Evolutionary conservation across 1,139 yeast species (phyloP), one percentile per base, ranked within the genome.

Genomic region (Taphrina wiesneri): DNA sequence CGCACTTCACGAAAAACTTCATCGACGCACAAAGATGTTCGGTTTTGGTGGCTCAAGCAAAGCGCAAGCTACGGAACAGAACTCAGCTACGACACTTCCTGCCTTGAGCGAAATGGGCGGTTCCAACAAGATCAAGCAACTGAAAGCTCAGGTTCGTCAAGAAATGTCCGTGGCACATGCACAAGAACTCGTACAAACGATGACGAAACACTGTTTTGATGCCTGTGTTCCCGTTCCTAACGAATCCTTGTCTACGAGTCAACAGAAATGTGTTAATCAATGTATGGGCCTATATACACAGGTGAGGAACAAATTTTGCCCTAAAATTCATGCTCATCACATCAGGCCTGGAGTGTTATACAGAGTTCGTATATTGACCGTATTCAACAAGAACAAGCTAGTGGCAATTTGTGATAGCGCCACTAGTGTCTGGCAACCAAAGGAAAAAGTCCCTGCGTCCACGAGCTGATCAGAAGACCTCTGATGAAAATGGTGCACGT

Each of bases 181-280:
- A 6, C 63, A 59, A 28, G 63, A 59, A 19, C 49, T 59, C 32
- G 63, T 59, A 1, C 45, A 64, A 54, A 66, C 59, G 46, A 61
- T 66, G 75, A 87, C 96, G 17, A 93, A 88, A 72, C 88, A 89
- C 79, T 91, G 97, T 75, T 91, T 88, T 75, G 88, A 86, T 65
- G 84, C 85, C 75, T 91, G 98, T 77, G 80, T 89, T 66, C 77
- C 77, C 30, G 78, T 76, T 49, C 90, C 90, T 2, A 81, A 83
- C 30, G 76, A 82, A 36, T 79, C 83, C 25, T 77, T 83, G 66
- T 72, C 78, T 39, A 70, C 75, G 1, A 75, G 77, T 3, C 85
- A 85, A 71, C 80, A 80, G 52, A 76, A 75, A 63, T 47, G 66
- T 21, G 36, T 47, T 23, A 32, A 36, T 15, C 63, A 59, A 25